Conservation (phyloP, 2,329 filamentous ascomycete genomes). For the Apiospora sp. region DNA sequence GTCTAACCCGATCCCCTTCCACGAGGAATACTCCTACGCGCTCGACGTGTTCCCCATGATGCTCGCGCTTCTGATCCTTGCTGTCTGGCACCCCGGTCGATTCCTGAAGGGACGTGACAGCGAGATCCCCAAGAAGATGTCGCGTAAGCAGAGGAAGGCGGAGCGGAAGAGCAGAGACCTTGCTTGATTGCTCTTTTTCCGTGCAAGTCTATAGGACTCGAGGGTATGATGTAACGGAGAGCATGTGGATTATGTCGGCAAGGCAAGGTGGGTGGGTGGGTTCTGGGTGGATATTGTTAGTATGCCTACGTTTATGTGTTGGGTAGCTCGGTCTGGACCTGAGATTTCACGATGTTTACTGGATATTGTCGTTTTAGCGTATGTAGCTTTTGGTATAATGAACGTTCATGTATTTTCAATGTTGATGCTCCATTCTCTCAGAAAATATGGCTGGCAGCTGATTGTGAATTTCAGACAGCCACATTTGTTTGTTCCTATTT, state of each 20-base stretch:
- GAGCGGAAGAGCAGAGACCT: conserved; percentile 22
- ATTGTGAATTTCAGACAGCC: too few species aligned
- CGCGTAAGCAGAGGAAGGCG: conserved; percentile 47
- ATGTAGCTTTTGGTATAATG: background rate
- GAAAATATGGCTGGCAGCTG: too few species aligned
- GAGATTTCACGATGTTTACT: background rate
- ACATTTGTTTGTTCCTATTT: too few species aligned
- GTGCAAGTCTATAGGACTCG: too few species aligned
- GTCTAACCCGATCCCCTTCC: conserved; percentile 53
- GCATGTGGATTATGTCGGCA: background rate
- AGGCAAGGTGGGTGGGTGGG: too few species aligned
- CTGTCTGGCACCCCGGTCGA: conserved; percentile 49
- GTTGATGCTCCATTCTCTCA: too few species aligned
- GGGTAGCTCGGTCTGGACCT: background rate
- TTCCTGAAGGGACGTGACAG: conserved; percentile 47
- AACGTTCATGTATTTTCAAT: too few species aligned
- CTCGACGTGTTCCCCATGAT: conserved; percentile 65
- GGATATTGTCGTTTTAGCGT: background rate
- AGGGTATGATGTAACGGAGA: background rate
- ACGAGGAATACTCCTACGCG: conserved; percentile 60
- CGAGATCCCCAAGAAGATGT: conserved; percentile 48
- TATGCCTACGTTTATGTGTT: background rate
- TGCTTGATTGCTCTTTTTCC: background rate
- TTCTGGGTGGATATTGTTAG: background rate
- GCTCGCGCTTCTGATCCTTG: conserved; percentile 51